Conservation (phyloP, 805 yeast genomes). For the Ogataea siamensis region DNA sequence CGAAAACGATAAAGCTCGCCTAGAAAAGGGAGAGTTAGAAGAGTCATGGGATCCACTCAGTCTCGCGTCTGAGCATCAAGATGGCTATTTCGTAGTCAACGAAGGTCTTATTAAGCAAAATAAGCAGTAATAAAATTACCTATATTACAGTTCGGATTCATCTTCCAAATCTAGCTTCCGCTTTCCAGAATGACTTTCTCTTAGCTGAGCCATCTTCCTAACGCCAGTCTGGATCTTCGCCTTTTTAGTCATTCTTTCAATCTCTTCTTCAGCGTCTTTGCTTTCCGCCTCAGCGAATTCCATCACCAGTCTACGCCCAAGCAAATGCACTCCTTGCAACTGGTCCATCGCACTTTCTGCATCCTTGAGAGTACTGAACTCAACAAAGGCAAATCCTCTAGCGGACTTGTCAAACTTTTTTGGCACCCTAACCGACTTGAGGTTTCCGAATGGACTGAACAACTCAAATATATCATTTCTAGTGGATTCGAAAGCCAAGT, state of each 20-base stretch:
- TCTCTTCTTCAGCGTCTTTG: slow-evolving; percentile 84
- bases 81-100: slow-evolving; percentile 42
- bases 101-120: slow-evolving; percentile 45
- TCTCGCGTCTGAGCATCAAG: slow-evolving; percentile 33
- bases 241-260: slow-evolving; percentile 84
- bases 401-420: slow-evolving; percentile 93
- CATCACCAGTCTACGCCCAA: slow-evolving; percentile 92
- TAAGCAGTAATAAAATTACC: slow-evolving; percentile 19
- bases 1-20: slow-evolving; percentile 19
- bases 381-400: slow-evolving; percentile 97
- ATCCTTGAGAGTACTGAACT: slow-evolving; percentile 80
- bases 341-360: slow-evolving; percentile 94
- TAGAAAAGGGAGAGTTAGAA: slow-evolving; percentile 40
- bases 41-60: slow-evolving; percentile 43
- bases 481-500: slow-evolving; percentile 93
- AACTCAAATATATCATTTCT: slow-evolving; percentile 90
- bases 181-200: slow-evolving; percentile 63
- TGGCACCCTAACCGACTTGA: slow-evolving; percentile 93
- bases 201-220: slow-evolving; percentile 67
- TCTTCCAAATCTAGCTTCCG: slow-evolving; percentile 67
- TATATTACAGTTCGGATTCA: slow-evolving; percentile 36
- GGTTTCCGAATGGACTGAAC: slow-evolving; percentile 91
- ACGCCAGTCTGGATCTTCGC: slow-evolving; percentile 80
- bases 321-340: slow-evolving; percentile 90
- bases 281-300: slow-evolving; percentile 86